These are phyloP conservation scores for Aspergillus bridgeri DNA, from an alignment of 495 filamentous ascomycete species.

Conservation along the genomic window DNA sequence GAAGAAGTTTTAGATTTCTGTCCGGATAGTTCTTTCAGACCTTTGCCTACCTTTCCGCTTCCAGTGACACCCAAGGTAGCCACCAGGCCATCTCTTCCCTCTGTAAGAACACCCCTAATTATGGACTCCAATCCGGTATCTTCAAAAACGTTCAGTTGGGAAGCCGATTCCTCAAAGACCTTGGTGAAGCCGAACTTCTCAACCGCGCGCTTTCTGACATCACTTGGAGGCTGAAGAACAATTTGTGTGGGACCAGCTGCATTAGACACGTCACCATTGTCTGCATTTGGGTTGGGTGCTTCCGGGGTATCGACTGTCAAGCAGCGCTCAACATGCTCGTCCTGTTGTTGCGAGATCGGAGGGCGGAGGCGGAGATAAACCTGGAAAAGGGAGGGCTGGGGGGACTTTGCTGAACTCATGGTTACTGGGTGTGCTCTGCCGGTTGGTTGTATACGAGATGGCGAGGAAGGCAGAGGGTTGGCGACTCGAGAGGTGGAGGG, in stretches of 20 bases:
- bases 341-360: constrained; percentile 41
- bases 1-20: constrained; percentile 15
- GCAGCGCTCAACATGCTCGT: constrained; percentile 61
- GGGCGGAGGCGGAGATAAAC: constrained; percentile 90
- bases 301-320: constrained; percentile 66
- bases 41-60: constrained; percentile 77
- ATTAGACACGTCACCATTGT: constrained; percentile 32
- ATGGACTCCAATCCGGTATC: constrained; percentile 72
- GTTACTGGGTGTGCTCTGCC: constrained; percentile 15
- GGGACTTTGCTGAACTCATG: constrained; percentile 40
- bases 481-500: neutral
- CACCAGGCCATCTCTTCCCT: constrained; percentile 82
- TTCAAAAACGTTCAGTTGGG: constrained; percentile 83
- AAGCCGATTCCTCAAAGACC: constrained; percentile 83
- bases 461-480: neutral
- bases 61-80: constrained; percentile 94
- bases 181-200: constrained; percentile 94
- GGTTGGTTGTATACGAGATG: neutral
- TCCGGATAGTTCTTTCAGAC: neutral
- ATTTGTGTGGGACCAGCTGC: constrained; percentile 67
- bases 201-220: constrained; percentile 73
- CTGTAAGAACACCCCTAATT: constrained; percentile 72
- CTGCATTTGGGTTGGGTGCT: constrained; percentile 10
- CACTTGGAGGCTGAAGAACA: constrained; percentile 78
- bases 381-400: constrained; percentile 71